Conservation (phyloP, 768 basidiomycete species). For the Inosperma sp. region DNA sequence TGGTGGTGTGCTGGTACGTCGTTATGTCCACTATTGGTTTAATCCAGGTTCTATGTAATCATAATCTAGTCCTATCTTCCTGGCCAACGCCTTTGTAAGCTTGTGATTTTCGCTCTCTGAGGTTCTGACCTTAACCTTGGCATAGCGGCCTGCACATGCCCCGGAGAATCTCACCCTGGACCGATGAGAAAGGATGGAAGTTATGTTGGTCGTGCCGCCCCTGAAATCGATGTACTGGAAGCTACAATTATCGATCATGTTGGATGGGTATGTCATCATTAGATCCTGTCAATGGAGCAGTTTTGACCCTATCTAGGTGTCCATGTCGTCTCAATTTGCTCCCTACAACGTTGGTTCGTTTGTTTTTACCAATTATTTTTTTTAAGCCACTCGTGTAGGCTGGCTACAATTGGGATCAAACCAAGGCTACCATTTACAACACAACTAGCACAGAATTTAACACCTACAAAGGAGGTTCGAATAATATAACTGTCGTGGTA, state of each 20-base stretch:
- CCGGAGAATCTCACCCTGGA: slow-evolving; percentile 39
- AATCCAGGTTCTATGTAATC: neutral
- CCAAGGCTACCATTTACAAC: slow-evolving; percentile 46
- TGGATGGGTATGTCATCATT: slow-evolving; percentile 21
- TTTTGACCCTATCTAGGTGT: slow-evolving; percentile 33
- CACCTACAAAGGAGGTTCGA: slow-evolving; percentile 57
- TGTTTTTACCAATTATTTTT: slow-evolving; percentile 23
- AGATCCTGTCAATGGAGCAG: neutral
- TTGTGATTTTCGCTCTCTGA: neutral
- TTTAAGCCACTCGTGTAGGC: slow-evolving; percentile 44
- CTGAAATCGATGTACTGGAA: slow-evolving; percentile 67
- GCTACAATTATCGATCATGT: slow-evolving; percentile 35
- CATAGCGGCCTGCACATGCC: slow-evolving; percentile 36
- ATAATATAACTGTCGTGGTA: slow-evolving; percentile 26
- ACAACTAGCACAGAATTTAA: slow-evolving; percentile 43
- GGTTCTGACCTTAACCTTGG: neutral
- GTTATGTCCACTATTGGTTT: neutral
- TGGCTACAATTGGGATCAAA: slow-evolving; percentile 46
- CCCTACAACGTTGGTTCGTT: slow-evolving; percentile 57
- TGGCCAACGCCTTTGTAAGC: slow-evolving; percentile 44
- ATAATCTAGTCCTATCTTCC: slow-evolving; percentile 56
- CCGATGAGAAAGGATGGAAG: slow-evolving; percentile 42
- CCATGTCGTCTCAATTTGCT: slow-evolving; percentile 46
- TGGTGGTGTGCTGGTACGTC: slow-evolving; percentile 32
- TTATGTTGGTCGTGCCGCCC: slow-evolving; percentile 56